phyloP scores from a whole-genome alignment of 169 alveolate genomes.

The Cryptosporidium canis region DNA sequence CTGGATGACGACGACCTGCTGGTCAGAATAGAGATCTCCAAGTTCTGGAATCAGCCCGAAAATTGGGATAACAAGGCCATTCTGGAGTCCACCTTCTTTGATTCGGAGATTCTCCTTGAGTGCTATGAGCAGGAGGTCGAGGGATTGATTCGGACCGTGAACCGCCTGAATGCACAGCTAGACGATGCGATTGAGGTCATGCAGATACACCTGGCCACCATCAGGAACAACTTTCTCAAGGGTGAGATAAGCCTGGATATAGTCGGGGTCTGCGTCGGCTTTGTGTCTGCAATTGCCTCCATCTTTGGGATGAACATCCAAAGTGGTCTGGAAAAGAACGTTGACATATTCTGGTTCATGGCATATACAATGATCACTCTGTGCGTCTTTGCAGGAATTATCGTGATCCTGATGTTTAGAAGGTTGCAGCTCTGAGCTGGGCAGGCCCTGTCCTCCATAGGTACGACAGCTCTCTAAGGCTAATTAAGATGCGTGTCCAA shows the following conservation, averaged over 20 bases:
- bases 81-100: slow-evolving; percentile 76
- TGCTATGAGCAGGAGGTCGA: slow-evolving; percentile 84
- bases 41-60: slow-evolving; percentile 78
- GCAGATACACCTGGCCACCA: slow-evolving; percentile 83
- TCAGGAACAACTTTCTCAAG: slow-evolving; percentile 81
- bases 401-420: slow-evolving; percentile 60
- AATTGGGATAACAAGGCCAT: slow-evolving; percentile 79
- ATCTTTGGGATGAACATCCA: slow-evolving; percentile 84
- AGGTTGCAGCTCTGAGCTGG: slow-evolving; percentile 47
- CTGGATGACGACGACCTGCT: slow-evolving; percentile 80
- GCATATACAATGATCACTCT: slow-evolving; percentile 78
- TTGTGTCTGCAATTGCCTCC: slow-evolving; percentile 83
- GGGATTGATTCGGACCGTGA: slow-evolving; percentile 77
- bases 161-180: slow-evolving; percentile 79
- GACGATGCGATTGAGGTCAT: slow-evolving; percentile 84
- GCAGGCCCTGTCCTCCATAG: too few relatives aligned
- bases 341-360: slow-evolving; percentile 78
- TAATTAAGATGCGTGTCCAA: too few relatives aligned
- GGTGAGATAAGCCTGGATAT: slow-evolving; percentile 83
- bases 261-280: slow-evolving; percentile 79
- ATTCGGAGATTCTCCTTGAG: slow-evolving; percentile 81
- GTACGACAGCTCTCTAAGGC: too few relatives aligned
- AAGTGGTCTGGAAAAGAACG: slow-evolving; percentile 79
- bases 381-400: slow-evolving; percentile 66
- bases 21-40: slow-evolving; percentile 78